Base-by-base conservation (phyloP, 2,329 filamentous ascomycete genomes). In the Hirsutella minnesotensis region DNA sequence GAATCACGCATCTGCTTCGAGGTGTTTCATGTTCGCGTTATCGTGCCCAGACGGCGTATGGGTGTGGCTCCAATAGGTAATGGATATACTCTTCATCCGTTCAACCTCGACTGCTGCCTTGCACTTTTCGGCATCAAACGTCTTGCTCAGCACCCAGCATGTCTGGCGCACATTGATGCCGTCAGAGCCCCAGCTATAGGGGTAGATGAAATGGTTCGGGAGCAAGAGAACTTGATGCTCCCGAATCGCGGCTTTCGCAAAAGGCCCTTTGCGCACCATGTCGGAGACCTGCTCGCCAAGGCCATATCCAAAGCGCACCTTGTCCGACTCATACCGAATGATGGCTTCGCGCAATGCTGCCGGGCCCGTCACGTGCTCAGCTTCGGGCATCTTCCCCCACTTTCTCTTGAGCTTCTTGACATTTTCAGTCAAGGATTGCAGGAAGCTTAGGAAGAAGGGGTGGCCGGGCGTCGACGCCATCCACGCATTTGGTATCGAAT, bases 401-500 rank as follows among this genome's bases (percentile, higher is more conserved):
- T 22, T 44, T 18, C 39, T 34, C 10, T 41, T 35, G 13, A 40
- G 22, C 13, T 24, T 21, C 9, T 33, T 27, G 38, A 37, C 20
- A 9, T 10, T 40, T 8, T 42, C 21, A 20, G n/a, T 36, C 29
- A 46, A n/a, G 12, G 24, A 16, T 29, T 58, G 36, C 15, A 57
- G 31, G 15, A 38, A 22, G 9, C 52, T 40, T 8, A 61, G 50
- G 45, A 59, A 61, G 45, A 63, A 58, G 1, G 59, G 55, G 39
- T 62, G 58, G 16, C 57, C 54, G 0, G 58, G 60, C 1, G 57
- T 56, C 3, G 59, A 49, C 5, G 57, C 58, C 59, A 62, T 62
- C 59, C 58, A 62, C 3, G 59, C 60, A 38, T 63, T 62, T 34
- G 59, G 59, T 20, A 62, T 60, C n/a, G 54, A 57, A 40, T 61